phyloP scores from a whole-genome alignment of 179 eudicot species.

The Silene coronaria region DNA sequence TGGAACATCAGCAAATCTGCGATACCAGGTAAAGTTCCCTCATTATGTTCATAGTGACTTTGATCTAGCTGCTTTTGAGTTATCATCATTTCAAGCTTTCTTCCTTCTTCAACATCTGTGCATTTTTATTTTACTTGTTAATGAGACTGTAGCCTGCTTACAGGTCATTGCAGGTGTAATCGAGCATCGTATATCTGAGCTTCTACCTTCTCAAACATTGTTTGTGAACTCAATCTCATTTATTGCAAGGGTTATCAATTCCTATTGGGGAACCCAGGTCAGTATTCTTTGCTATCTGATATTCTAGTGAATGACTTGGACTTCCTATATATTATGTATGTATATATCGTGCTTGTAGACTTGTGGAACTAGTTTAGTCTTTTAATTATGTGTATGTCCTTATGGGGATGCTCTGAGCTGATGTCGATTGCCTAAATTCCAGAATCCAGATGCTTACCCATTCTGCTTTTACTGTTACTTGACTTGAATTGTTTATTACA shows the following conservation, averaged over 20 bases:
- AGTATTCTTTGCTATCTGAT: constrained; percentile 22
- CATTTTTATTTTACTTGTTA: constrained; percentile 2
- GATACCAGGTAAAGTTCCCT: constrained; percentile 62
- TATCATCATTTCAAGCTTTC: neutral
- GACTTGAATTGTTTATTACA: neutral
- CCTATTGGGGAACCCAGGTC: constrained; percentile 97
- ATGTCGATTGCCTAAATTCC: neutral
- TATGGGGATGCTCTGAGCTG: no score
- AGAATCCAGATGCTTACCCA: neutral
- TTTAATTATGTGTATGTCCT: neutral
- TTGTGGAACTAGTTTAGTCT: neutral
- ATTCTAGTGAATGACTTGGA: neutral
- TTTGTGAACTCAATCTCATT: constrained; percentile 75
- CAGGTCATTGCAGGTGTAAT: constrained; percentile 70
- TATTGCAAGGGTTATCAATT: constrained; percentile 63
- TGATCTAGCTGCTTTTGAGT: neutral
- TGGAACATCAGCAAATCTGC: constrained; percentile 88
- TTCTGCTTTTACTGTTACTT: neutral
- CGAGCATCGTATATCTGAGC: constrained; percentile 86
- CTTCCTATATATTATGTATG: neutral
- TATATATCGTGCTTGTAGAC: neutral
- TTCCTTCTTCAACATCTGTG: neutral
- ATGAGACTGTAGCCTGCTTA: neutral
- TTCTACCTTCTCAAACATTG: constrained; percentile 54
- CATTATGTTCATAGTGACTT: neutral